A percentile compares a stretch with the other conserved stretches of the same genome.
Evolutionary conservation across 768 basidiomycete species (phyloP).

Genomic region (Serendipita sp.): DNA sequence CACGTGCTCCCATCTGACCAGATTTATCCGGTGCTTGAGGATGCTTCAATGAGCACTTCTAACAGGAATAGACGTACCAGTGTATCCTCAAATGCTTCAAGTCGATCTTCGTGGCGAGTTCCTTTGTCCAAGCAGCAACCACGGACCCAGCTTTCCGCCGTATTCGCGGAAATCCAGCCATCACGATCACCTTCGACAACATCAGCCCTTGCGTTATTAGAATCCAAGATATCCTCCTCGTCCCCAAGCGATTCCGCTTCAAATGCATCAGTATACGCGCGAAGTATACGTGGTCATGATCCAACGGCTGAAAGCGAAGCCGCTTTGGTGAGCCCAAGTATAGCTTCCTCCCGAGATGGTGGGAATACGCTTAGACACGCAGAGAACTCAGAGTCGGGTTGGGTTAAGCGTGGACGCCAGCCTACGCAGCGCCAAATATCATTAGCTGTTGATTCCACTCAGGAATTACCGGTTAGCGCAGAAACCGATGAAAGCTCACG

Average conservation of each 20-base stretch:
- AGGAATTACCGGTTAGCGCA: not conserved
- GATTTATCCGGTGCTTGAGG: not conserved
- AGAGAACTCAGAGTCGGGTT: not conserved
- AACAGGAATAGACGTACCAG: not conserved
- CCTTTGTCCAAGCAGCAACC: not conserved
- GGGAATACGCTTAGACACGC: not conserved
- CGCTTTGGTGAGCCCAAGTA: too few species aligned
- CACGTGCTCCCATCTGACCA: not conserved
- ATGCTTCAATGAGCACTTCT: constrained; percentile 2
- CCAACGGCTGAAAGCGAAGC: too few species aligned
- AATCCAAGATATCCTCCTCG: not conserved
- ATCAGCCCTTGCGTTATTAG: not conserved
- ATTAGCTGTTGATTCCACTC: not conserved
- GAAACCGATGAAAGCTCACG: not conserved
- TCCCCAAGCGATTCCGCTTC: too few species aligned
- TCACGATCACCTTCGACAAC: not conserved
- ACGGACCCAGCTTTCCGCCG: not conserved
- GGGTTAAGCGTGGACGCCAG: not conserved
- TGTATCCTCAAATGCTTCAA: not conserved
- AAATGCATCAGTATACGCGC: too few species aligned
- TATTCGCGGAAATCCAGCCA: not conserved
- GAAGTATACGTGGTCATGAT: too few species aligned
- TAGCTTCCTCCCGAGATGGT: too few species aligned
- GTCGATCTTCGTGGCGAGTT: not conserved
- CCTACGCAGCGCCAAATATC: not conserved